Conservation (phyloP, 805 yeast species). For the Hanseniaspora nectarophila region DNA sequence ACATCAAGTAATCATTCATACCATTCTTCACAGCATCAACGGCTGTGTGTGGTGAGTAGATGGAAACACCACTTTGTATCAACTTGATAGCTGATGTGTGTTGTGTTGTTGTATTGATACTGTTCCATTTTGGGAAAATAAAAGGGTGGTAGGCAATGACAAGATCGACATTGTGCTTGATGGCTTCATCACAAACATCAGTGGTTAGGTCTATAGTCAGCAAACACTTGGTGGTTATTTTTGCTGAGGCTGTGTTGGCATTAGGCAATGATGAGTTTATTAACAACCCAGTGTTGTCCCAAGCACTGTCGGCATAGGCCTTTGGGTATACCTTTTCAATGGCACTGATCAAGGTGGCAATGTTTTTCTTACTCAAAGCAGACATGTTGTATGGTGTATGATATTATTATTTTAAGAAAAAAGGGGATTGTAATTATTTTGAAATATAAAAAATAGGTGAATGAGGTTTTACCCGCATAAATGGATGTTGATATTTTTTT, state of each 20-base stretch:
- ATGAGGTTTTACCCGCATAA: too few relatives aligned
- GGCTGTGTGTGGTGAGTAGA: slow-evolving; percentile 92
- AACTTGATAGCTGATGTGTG: slow-evolving; percentile 63
- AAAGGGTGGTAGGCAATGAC: slow-evolving; percentile 90
- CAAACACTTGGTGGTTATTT: slow-evolving; percentile 30
- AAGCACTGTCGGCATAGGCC: slow-evolving; percentile 66
- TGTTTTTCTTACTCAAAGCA: neutral
- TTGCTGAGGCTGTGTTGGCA: slow-evolving; percentile 14
- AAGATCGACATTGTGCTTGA: slow-evolving; percentile 40
- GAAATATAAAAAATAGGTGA: too few relatives aligned
- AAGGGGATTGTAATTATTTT: too few relatives aligned
- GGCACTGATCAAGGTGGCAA: slow-evolving; percentile 15
- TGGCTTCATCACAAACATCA: slow-evolving; percentile 76
- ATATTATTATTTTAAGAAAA: too few relatives aligned
- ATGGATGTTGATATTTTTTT: too few relatives aligned
- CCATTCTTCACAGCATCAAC: slow-evolving; percentile 89
- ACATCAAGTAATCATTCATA: slow-evolving; percentile 83
- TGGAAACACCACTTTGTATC: slow-evolving; percentile 68
- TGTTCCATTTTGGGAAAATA: slow-evolving; percentile 77
- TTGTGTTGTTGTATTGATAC: slow-evolving; percentile 59
- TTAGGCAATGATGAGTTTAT: slow-evolving; percentile 43
- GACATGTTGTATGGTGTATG: neutral
- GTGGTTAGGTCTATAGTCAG: slow-evolving; percentile 78
- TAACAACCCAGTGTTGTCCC: slow-evolving; percentile 93
- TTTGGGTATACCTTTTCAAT: slow-evolving; percentile 73